These are phyloP conservation scores for Xylaria cubensis DNA, from an alignment of 495 filamentous ascomycete species.

Conservation along the genomic window DNA sequence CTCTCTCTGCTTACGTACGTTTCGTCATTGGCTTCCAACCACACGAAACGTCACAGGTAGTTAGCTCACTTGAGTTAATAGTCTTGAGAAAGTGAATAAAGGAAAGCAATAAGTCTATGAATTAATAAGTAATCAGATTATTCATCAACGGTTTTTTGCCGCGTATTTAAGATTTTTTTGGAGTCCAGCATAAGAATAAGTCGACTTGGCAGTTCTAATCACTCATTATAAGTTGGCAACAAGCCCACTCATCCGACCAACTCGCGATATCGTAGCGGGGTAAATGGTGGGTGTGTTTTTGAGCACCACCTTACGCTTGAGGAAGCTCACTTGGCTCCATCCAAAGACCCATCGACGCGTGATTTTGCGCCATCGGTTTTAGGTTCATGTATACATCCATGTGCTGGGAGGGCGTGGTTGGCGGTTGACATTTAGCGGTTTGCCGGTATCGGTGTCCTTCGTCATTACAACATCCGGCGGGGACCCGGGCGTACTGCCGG, in stretches of 20 bases:
- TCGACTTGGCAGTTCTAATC: not conserved
- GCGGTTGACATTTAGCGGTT: too few species aligned
- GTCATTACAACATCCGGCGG: not conserved
- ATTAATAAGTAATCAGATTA: too few species aligned
- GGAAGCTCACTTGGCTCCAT: slow-evolving; percentile 6
- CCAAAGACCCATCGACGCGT: not conserved
- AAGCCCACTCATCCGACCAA: not conserved
- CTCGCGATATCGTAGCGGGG: slow-evolving; percentile 21
- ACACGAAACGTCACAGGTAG: not conserved
- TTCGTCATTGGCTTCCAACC: not conserved
- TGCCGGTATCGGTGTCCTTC: slow-evolving; percentile 25
- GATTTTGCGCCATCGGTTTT: slow-evolving; percentile 23
- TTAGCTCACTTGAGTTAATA: not conserved
- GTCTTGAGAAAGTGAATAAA: not conserved
- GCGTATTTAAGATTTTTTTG: not conserved
- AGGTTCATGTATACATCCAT: not conserved
- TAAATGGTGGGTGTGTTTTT: slow-evolving; percentile 4
- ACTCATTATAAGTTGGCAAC: not conserved
- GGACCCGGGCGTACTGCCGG: slow-evolving; percentile 12
- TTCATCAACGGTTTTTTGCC: not conserved
- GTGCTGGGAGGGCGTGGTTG: slow-evolving; percentile 8
- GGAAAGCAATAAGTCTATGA: not conserved
- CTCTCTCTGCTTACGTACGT: not conserved
- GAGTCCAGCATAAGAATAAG: not conserved
- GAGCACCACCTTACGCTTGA: slow-evolving; percentile 24